A percentile compares a stretch with the other conserved stretches of the same genome.
phyloP scores from a whole-genome alignment of 768 basidiomycete genomes.

The Phlegmacium glaucopus region DNA sequence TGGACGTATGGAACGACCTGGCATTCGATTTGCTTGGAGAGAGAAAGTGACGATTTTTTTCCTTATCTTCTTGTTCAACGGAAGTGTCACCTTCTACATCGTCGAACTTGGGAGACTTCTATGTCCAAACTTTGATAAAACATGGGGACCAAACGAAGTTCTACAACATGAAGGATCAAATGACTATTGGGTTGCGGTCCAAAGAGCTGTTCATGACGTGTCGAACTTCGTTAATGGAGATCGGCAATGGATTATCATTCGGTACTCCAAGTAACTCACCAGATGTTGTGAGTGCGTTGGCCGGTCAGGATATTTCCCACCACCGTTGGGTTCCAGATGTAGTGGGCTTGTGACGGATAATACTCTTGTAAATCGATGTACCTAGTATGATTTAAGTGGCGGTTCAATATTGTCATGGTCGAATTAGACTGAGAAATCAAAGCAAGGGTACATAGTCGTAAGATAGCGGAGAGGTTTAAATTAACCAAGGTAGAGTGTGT shows the following conservation, averaged over 20 bases:
- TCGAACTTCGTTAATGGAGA: slow-evolving; percentile 78
- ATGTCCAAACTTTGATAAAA: slow-evolving; percentile 85
- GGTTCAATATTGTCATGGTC: no score
- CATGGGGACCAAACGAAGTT: slow-evolving; percentile 73
- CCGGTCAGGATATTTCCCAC: slow-evolving; percentile 88
- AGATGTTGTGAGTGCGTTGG: slow-evolving; percentile 64
- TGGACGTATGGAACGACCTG: slow-evolving; percentile 92
- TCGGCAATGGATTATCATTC: slow-evolving; percentile 65
- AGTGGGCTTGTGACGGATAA: slow-evolving; percentile 61
- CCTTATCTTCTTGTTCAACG: slow-evolving; percentile 79
- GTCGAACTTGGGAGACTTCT: slow-evolving; percentile 80
- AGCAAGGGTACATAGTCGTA: no score
- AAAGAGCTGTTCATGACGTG: slow-evolving; percentile 84
- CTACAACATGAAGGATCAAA: slow-evolving; percentile 62
- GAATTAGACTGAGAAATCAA: no score
- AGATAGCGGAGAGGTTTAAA: no score
- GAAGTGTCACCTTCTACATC: slow-evolving; percentile 82
- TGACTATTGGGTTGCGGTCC: slow-evolving; percentile 84
- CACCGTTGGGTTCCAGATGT: slow-evolving; percentile 76
- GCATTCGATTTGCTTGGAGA: slow-evolving; percentile 88
- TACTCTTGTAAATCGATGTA: no score
- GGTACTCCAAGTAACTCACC: slow-evolving; percentile 60
- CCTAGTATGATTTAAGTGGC: no score
- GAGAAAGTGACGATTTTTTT: slow-evolving; percentile 89
- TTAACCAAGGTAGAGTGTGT: no score